phyloP scores from a whole-genome alignment of 2,329 filamentous ascomycete genomes.

The Colletotrichum sp. region DNA sequence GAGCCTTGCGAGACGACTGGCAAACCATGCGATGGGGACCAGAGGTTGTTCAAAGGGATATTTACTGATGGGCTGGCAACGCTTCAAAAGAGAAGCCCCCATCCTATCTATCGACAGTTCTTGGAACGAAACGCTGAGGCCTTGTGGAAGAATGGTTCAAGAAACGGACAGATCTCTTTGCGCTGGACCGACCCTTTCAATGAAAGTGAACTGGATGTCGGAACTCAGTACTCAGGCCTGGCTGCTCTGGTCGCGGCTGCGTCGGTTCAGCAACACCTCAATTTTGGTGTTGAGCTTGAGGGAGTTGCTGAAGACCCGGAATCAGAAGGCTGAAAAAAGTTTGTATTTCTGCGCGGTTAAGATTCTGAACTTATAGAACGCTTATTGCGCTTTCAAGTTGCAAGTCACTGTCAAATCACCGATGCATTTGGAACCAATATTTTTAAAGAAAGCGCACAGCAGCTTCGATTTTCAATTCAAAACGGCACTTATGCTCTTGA shows the following conservation, averaged over 20 bases:
- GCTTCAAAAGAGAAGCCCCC: background rate
- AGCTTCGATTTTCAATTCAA: background rate
- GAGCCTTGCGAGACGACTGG: background rate
- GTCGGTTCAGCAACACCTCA: rapidly evolving
- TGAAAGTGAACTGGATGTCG: rapidly evolving
- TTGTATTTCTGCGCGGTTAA: rapidly evolving
- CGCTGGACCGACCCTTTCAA: background rate
- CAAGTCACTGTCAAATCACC: background rate
- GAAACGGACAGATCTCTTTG: background rate
- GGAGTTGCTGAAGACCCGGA: rapidly evolving
- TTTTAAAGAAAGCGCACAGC: background rate
- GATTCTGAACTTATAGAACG: rapidly evolving
- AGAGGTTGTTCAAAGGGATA: background rate
- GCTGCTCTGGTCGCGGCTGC: background rate
- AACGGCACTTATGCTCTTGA: background rate
- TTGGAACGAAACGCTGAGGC: background rate
- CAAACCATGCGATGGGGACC: background rate
- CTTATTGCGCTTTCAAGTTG: background rate
- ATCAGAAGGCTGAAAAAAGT: rapidly evolving
- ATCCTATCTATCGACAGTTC: background rate
- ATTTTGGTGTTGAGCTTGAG: background rate
- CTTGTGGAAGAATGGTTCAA: background rate
- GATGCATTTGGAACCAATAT: background rate
- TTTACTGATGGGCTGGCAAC: background rate
- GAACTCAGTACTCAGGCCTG: background rate